Evolutionary conservation across 257 asterid genomes (phyloP), one percentile per base, ranked within the genome.

Genomic region (Solanum bukasovii): DNA sequence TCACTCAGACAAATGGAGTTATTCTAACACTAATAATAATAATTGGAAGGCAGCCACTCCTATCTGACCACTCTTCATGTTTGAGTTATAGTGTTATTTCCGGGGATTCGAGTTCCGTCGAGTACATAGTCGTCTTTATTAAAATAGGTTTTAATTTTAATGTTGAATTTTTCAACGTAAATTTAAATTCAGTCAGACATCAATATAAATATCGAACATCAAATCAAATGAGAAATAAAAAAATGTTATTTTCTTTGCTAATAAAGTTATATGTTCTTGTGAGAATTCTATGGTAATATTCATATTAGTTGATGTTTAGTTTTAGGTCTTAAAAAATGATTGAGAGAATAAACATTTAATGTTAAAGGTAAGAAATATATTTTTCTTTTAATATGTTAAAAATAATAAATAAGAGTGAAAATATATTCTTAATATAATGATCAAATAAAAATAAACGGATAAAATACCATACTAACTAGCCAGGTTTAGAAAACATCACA

Each of bases 1-100:
- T 82, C 23, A 16, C 46, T 90, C 91, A 38, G 93, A 91, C 33
- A 90, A 87, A 25, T 91, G 91, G 91, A 93, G 94, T 67, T 42
- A 82, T 23, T 49, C 73, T 13, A 82, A 75, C 75, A 68, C 35
- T 68, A 68, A 63, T 81, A 79, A 16, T 81, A 77, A 25, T 44
- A 14, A 14, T 44, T 46, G 85, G 42, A 29, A 81, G 85, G 42
- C 42, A 49, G 42, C 38, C 35, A 25, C 8, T 35, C 67, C 40
- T 46, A 44, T 79, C 7, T 79, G 27, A 44, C 8, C 9, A 18
- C 59, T 27, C 67, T 29, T 79, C 9, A 33, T 8, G 44, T 72
- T 56, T 72, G 44, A 14, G 27, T 8, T 18, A 10, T 29, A 18
- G 33, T 27, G 67, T 16, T 42, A 42, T 27, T 34, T 20, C 2